Conservation (phyloP, 1,139 yeast genomes). For the Taiozyma onychis region DNA sequence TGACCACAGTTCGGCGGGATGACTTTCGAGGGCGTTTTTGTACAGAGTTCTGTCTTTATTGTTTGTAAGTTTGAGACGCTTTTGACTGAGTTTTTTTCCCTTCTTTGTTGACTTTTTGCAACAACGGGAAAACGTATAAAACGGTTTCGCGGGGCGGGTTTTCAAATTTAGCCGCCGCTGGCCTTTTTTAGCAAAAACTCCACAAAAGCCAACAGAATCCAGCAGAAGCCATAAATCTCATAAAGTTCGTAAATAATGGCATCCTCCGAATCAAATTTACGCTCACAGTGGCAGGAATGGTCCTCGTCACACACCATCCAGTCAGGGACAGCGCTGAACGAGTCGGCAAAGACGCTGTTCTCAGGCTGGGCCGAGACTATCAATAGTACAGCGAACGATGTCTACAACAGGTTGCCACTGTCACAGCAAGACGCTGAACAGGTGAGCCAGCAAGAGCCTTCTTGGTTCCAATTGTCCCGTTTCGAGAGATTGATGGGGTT, state of each 20-base stretch:
- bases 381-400: constrained; percentile 38
- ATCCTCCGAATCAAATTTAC: constrained; percentile 16
- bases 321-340: constrained; percentile 26
- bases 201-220: neutral
- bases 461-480: constrained; percentile 57
- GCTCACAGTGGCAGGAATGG: constrained; percentile 35
- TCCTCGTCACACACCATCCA: constrained; percentile 24
- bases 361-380: constrained; percentile 33
- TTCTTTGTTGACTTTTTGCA: neutral
- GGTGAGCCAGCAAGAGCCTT: constrained; percentile 44
- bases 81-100: neutral
- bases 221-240: neutral
- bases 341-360: constrained; percentile 30
- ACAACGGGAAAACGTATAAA: neutral
- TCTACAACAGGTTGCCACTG: constrained; percentile 47
- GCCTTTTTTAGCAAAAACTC: neutral
- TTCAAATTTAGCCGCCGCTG: neutral
- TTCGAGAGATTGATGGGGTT: constrained; percentile 80
- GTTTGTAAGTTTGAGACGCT: neutral
- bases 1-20: neutral
- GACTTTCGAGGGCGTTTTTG: neutral
- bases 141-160: neutral
- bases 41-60: neutral
- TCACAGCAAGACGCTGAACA: constrained; percentile 43
- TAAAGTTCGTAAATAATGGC: neutral